A percentile compares a stretch with the other conserved stretches of the same genome.
Evolutionary conservation across 2,329 filamentous ascomycete species (phyloP).

Genomic region (Ophiostoma perfectum): DNA sequence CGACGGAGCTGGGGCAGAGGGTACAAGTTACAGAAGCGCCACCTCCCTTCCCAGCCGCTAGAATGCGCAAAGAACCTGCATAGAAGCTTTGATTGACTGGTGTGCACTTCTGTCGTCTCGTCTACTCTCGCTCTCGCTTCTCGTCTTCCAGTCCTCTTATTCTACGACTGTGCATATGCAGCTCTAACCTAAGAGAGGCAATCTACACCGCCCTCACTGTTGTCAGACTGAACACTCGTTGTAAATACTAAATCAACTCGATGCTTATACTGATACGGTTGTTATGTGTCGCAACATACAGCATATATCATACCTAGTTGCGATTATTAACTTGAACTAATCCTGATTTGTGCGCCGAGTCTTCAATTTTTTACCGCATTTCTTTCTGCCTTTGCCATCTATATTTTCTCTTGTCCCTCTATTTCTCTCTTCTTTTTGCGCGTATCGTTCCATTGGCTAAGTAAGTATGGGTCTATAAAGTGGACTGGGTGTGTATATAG

Average conservation of each 20-base stretch:
- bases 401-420: neutral
- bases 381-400: neutral
- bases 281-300: too few relatives aligned
- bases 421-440: constrained; percentile 11
- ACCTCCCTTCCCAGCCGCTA: constrained; percentile 29
- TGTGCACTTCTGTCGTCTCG: too few relatives aligned
- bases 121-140: too few relatives aligned
- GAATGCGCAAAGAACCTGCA: constrained; percentile 37
- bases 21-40: constrained; percentile 6
- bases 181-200: neutral
- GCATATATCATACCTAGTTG: too few relatives aligned
- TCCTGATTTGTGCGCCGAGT: neutral
- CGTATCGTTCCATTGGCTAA: constrained; percentile 17
- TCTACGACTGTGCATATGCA: constrained; percentile 6
- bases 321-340: too few relatives aligned
- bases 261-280: too few relatives aligned
- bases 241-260: too few relatives aligned
- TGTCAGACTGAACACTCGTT: too few relatives aligned
- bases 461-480: neutral
- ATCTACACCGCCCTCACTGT: neutral
- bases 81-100: constrained; percentile 28
- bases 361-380: neutral
- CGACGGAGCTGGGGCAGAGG: neutral
- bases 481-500: constrained; percentile 15
- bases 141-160: neutral